phyloP scores from a whole-genome alignment of 2,329 filamentous ascomycete genomes.

The Monilinia fructigena region DNA sequence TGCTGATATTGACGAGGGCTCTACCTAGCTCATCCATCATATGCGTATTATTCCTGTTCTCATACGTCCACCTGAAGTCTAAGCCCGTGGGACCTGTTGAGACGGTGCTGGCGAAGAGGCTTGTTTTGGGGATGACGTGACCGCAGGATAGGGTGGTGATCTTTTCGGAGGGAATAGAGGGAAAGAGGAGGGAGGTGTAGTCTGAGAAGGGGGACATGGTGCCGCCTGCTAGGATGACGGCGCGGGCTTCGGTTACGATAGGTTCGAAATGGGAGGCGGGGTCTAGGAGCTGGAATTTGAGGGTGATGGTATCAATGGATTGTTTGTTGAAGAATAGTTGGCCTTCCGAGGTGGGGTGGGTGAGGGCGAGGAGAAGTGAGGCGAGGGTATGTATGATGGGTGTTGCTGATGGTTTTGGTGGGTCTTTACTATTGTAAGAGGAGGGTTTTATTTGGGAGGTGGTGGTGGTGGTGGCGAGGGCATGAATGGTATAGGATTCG shows the following conservation, averaged over 20 bases:
- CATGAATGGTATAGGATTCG: conserved; percentile 75
- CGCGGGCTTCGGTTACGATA: conserved; percentile 78
- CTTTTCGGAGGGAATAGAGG: conserved; percentile 60
- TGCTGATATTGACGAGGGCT: conserved; percentile 69
- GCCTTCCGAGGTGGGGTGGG: conserved; percentile 75
- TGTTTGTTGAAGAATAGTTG: conserved; percentile 62
- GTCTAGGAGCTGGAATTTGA: conserved; percentile 87
- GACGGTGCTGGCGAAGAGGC: conserved; percentile 76
- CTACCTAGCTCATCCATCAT: conserved; percentile 75
- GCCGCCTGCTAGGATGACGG: conserved; percentile 87
- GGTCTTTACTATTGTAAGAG: not conserved
- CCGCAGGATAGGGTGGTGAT: conserved; percentile 86
- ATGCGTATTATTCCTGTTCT: conserved; percentile 58
- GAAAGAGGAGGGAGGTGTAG: conserved; percentile 83
- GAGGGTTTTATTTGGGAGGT: conserved; percentile 26
- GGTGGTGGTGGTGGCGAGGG: conserved; percentile 41
- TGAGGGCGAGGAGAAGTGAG: conserved; percentile 74
- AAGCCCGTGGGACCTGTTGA: conserved; percentile 47
- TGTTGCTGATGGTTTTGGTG: conserved; percentile 26
- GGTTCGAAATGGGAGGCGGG: conserved; percentile 89
- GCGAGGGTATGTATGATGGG: conserved; percentile 53
- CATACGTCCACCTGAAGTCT: conserved; percentile 84
- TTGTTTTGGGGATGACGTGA: conserved; percentile 84
- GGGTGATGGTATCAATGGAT: conserved; percentile 47
- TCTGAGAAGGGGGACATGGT: conserved; percentile 98